These are phyloP conservation scores for Anthoceros angustus DNA, from an alignment of 225 moss, liverwort and hornwort species.

Conservation along the genomic window DNA sequence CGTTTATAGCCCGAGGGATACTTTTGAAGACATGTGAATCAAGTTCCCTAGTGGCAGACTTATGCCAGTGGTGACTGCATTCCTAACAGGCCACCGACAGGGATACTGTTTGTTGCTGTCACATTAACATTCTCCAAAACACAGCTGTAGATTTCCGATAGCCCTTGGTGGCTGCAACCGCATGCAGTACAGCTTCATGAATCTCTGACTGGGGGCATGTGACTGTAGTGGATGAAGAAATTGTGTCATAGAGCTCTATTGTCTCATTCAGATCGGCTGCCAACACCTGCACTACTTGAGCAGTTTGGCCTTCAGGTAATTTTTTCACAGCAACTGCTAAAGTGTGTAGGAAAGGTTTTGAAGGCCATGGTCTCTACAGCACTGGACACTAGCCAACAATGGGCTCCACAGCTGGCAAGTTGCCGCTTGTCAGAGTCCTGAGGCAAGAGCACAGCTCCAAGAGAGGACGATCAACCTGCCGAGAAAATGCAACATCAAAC, in stretches of 20 bases:
- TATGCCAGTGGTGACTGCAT: constrained; percentile 44
- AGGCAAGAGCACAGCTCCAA: not conserved
- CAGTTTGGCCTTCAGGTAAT: constrained; percentile 80
- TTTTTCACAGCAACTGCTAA: constrained; percentile 44
- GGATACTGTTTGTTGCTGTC: constrained; percentile 47
- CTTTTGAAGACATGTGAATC: constrained; percentile 8
- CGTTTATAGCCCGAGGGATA: no score
- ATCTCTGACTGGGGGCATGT: no score
- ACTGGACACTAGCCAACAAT: no score
- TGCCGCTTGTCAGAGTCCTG: not conserved
- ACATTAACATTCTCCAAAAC: constrained; percentile 60
- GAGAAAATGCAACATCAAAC: not conserved
- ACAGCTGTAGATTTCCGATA: constrained; percentile 47
- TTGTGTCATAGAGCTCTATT: constrained; percentile 18
- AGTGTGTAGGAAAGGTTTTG: constrained; percentile 29
- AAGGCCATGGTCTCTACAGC: no score
- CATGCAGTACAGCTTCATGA: constrained; percentile 4
- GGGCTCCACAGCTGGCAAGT: constrained; percentile 11
- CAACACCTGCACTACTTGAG: constrained; percentile 40
- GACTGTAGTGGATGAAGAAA: no score
- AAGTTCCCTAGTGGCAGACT: constrained; percentile 32
- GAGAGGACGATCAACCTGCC: not conserved
- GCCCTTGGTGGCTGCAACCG: constrained; percentile 29
- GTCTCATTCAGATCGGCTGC: constrained; percentile 42
- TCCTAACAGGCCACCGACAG: constrained; percentile 37